These are phyloP conservation scores for Strobilomyces dryophilus DNA, from an alignment of 768 basidiomycete genomes.

Conservation along the genomic window DNA sequence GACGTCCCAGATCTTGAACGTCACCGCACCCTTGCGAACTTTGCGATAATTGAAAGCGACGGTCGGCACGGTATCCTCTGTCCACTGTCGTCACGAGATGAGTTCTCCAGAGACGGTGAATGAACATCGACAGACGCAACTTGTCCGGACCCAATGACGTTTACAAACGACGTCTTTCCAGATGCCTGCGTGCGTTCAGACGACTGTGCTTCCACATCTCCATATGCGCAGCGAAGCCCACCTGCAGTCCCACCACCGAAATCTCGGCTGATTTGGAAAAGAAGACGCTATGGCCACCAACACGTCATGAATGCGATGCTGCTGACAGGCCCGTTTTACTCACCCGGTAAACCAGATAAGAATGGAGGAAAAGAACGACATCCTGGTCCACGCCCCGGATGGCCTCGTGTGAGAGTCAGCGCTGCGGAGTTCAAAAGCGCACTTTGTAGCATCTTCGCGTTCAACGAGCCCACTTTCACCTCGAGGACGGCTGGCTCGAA, in stretches of 20 bases:
- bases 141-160: conserved; percentile 85
- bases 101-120: not conserved
- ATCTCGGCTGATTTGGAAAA: conserved; percentile 87
- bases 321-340: conserved; percentile 1
- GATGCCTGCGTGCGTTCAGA: conserved; percentile 56
- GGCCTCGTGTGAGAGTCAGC: not conserved
- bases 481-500: too few relatives aligned
- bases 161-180: conserved; percentile 93
- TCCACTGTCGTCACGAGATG: conserved; percentile 56
- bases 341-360: conserved; percentile 56
- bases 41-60: conserved; percentile 91
- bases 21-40: conserved; percentile 85
- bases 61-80: conserved; percentile 94
- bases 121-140: conserved; percentile 25
- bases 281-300: conserved; percentile 53
- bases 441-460: too few relatives aligned
- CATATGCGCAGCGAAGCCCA: conserved; percentile 20
- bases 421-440: conserved; percentile 16
- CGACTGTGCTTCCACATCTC: not conserved
- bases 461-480: too few relatives aligned
- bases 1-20: conserved; percentile 93
- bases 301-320: not conserved
- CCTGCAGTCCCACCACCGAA: conserved; percentile 89
- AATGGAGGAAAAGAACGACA: conserved; percentile 50
- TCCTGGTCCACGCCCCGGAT: conserved; percentile 10